phyloP scores from a whole-genome alignment of 2,329 filamentous ascomycete genomes.

The Pleurostoma richardsiae region DNA sequence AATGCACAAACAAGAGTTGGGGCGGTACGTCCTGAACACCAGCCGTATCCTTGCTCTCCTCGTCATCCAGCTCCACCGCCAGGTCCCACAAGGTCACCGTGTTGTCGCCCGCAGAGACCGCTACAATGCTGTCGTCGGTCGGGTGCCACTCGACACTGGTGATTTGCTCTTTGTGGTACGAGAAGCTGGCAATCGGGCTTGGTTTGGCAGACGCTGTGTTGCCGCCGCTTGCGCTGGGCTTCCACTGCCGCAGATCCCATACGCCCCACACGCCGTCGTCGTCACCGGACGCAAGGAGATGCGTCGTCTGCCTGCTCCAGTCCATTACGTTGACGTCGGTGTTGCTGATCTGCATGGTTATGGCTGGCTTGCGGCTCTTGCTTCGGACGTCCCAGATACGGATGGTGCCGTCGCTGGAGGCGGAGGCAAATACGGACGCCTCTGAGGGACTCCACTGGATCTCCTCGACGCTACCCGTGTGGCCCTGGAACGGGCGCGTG shows the following conservation, averaged over 20 bases:
- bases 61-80: slow-evolving; percentile 92
- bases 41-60: slow-evolving; percentile 87
- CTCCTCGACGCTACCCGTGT: slow-evolving; percentile 84
- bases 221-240: slow-evolving; percentile 44
- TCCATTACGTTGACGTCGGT: slow-evolving; percentile 95
- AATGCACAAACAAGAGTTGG: slow-evolving; percentile 94
- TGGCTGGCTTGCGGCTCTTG: slow-evolving; percentile 82
- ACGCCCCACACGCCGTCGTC: slow-evolving; percentile 94
- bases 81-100: slow-evolving; percentile 96
- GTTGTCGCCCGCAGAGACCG: slow-evolving; percentile 87
- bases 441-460: slow-evolving; percentile 95
- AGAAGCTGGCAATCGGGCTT: slow-evolving; percentile 85
- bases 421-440: slow-evolving; percentile 88
- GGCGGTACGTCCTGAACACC: slow-evolving; percentile 88
- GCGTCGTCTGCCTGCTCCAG: slow-evolving; percentile 84
- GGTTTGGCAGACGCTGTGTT: slow-evolving; percentile 45
- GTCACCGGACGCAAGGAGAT: slow-evolving; percentile 86
- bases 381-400: slow-evolving; percentile 94
- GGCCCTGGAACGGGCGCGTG: slow-evolving; percentile 75
- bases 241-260: slow-evolving; percentile 96
- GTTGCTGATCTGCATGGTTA: slow-evolving; percentile 77
- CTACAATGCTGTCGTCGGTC: slow-evolving; percentile 91
- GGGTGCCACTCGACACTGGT: slow-evolving; percentile 97
- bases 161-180: slow-evolving; percentile 94
- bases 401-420: slow-evolving; percentile 88